Percentiles rank a stretch among this genome's conserved stretches.
These are phyloP conservation scores for Pseudohyphozyma bogoriensis DNA, from an alignment of 768 basidiomycete genomes.

Conservation along the genomic window DNA sequence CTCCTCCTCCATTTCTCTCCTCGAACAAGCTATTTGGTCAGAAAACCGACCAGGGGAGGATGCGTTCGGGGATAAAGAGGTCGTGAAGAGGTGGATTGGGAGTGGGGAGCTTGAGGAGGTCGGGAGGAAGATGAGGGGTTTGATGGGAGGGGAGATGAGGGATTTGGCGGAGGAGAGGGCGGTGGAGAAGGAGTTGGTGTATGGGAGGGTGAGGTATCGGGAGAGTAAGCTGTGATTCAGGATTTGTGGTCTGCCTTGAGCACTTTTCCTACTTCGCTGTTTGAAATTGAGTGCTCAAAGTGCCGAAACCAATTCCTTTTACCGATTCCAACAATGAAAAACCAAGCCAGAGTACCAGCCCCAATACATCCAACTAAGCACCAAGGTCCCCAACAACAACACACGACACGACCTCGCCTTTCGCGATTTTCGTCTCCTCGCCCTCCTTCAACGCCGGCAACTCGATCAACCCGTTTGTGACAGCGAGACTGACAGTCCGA, in stretches of 20 bases:
- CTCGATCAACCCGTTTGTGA: conserved; percentile 67
- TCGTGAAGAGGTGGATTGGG: conserved; percentile 49
- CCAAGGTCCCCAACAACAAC: conserved; percentile 57
- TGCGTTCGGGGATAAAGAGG: conserved; percentile 45
- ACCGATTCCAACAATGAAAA: too few species aligned
- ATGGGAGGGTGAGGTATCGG: background rate
- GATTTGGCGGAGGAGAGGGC: background rate
- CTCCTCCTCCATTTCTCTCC: conserved; percentile 49
- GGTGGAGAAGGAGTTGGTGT: background rate
- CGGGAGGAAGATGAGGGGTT: background rate
- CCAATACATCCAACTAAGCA: too few species aligned
- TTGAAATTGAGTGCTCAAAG: too few species aligned
- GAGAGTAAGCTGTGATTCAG: background rate
- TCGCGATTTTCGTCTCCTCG: conserved; percentile 41
- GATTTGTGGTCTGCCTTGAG: too few species aligned
- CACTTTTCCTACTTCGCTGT: too few species aligned
- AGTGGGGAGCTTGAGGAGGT: conserved; percentile 30
- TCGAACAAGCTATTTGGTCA: conserved; percentile 64
- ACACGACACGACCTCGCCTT: conserved; percentile 52
- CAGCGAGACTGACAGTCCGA: conserved; percentile 64
- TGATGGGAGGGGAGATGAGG: background rate
- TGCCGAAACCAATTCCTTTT: too few species aligned
- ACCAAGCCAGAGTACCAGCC: too few species aligned
- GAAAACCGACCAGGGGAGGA: conserved; percentile 32
- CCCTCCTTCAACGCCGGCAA: conserved; percentile 47